These are phyloP conservation scores for Coemansia sp. DNA, from an alignment of 192 early-diverging fungal species.

Conservation along the genomic window DNA sequence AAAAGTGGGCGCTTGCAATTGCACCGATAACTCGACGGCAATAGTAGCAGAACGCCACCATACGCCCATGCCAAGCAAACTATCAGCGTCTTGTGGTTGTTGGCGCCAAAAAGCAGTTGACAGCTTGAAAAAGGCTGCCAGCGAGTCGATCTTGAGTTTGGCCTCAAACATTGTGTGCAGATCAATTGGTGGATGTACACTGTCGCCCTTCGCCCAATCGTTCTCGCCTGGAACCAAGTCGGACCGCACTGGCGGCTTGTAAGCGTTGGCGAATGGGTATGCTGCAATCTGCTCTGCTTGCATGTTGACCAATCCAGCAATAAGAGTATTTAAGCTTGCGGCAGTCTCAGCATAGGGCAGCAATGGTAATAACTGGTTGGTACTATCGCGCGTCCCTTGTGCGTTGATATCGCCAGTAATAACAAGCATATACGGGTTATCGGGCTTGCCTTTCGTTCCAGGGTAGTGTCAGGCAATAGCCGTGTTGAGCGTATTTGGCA, in stretches of 20 bases:
- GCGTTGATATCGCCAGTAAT: slow-evolving; percentile 72
- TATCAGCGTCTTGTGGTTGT: neutral
- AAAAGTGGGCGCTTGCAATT: slow-evolving; percentile 53
- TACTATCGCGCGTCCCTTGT: slow-evolving; percentile 71
- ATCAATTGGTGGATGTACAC: slow-evolving; percentile 48
- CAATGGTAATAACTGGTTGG: slow-evolving; percentile 63
- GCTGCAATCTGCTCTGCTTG: slow-evolving; percentile 52
- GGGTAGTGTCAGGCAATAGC: slow-evolving; percentile 57
- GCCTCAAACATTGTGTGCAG: slow-evolving; percentile 57
- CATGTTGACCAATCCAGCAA: slow-evolving; percentile 56
- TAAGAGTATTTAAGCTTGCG: slow-evolving; percentile 30
- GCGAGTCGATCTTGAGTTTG: slow-evolving; percentile 67
- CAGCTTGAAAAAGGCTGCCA: slow-evolving; percentile 61
- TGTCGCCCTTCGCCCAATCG: slow-evolving; percentile 34
- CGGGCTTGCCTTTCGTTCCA: neutral
- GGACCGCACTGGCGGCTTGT: slow-evolving; percentile 47
- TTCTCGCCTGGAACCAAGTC: slow-evolving; percentile 27
- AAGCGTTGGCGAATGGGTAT: slow-evolving; percentile 66
- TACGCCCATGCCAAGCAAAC: slow-evolving; percentile 15
- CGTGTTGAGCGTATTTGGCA: slow-evolving; percentile 69
- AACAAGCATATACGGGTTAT: slow-evolving; percentile 59
- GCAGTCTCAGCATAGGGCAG: slow-evolving; percentile 41
- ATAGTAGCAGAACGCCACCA: slow-evolving; percentile 53
- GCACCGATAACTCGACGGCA: slow-evolving; percentile 33
- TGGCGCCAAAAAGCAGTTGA: slow-evolving; percentile 54